These are phyloP conservation scores for Saccharum hybrid DNA, from an alignment of 202 grass and related monocot genomes.

Conservation along the genomic window DNA sequence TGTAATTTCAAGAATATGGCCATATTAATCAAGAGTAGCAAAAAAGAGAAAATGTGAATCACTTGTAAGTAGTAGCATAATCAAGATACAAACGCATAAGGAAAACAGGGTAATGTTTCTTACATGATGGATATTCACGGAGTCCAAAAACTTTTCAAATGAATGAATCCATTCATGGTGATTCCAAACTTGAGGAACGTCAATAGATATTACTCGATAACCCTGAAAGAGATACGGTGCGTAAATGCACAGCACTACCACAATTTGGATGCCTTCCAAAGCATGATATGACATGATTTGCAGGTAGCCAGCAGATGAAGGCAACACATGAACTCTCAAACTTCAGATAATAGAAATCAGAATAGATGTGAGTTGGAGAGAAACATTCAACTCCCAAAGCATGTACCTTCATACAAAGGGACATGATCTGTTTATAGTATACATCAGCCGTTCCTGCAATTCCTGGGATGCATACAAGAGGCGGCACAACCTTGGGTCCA, in stretches of 20 bases:
- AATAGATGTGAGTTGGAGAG: conserved; percentile 10
- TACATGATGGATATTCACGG: conserved; percentile 93
- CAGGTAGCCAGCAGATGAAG: background rate
- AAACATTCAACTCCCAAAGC: conserved; percentile 2
- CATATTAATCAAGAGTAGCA: background rate
- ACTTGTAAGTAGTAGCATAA: background rate
- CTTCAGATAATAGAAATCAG: conserved; percentile 6
- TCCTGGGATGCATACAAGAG: conserved; percentile 92
- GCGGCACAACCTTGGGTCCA: conserved; percentile 82
- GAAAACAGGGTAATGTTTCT: conserved; percentile 38
- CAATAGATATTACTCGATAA: conserved; percentile 94
- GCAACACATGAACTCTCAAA: background rate
- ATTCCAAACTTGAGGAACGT: conserved; percentile 92
- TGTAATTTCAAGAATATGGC: background rate
- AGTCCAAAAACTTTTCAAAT: conserved; percentile 97
- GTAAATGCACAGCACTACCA: background rate
- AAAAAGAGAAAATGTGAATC: background rate
- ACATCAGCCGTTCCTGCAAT: conserved; percentile 97
- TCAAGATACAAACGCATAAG: background rate
- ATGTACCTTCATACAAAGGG: conserved; percentile 84
- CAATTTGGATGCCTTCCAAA: conserved; percentile 1
- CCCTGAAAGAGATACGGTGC: conserved; percentile 48
- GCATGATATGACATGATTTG: conserved; percentile 24
- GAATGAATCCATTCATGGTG: conserved; percentile 91
- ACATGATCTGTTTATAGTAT: conserved; percentile 99